These are phyloP conservation scores for Malbranchea cinnamomea DNA, from an alignment of 2,329 filamentous ascomycete genomes.

Conservation along the genomic window DNA sequence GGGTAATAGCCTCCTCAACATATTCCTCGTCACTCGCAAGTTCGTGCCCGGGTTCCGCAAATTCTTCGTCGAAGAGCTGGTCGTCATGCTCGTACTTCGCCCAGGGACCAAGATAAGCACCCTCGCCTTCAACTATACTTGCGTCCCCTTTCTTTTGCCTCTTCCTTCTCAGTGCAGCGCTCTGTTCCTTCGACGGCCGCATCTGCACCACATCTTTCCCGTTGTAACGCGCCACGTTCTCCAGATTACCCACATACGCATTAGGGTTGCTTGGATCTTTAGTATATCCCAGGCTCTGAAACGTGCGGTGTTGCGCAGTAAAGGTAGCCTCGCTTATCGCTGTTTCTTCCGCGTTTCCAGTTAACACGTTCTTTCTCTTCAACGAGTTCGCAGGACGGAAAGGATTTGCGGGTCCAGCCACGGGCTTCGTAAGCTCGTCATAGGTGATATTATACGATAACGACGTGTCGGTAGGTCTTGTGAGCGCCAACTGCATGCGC, in stretches of 20 bases:
- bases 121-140: slow-evolving; percentile 68
- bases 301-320: slow-evolving; percentile 68
- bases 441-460: slow-evolving; percentile 47
- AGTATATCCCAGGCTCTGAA: slow-evolving; percentile 49
- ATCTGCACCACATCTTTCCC: slow-evolving; percentile 40
- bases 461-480: slow-evolving; percentile 35
- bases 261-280: slow-evolving; percentile 31
- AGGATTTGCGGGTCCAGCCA: slow-evolving; percentile 57
- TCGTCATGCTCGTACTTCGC: slow-evolving; percentile 66
- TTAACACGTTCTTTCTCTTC: slow-evolving; percentile 71
- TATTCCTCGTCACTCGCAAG: slow-evolving; percentile 67
- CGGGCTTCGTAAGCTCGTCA: slow-evolving; percentile 52
- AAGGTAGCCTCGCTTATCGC: slow-evolving; percentile 86
- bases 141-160: slow-evolving; percentile 77
- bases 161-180: slow-evolving; percentile 52
- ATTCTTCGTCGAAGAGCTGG: slow-evolving; percentile 52
- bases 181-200: slow-evolving; percentile 53
- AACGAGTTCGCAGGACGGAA: slow-evolving; percentile 50
- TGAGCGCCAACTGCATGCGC: slow-evolving; percentile 36
- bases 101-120: slow-evolving; percentile 89
- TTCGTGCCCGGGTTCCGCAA: slow-evolving; percentile 53
- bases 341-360: slow-evolving; percentile 76
- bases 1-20: slow-evolving; percentile 55
- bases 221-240: slow-evolving; percentile 29
- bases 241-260: slow-evolving; percentile 34